Conservation (phyloP, 169 alveolate genomes). For the Perkinsus chesapeaki region DNA sequence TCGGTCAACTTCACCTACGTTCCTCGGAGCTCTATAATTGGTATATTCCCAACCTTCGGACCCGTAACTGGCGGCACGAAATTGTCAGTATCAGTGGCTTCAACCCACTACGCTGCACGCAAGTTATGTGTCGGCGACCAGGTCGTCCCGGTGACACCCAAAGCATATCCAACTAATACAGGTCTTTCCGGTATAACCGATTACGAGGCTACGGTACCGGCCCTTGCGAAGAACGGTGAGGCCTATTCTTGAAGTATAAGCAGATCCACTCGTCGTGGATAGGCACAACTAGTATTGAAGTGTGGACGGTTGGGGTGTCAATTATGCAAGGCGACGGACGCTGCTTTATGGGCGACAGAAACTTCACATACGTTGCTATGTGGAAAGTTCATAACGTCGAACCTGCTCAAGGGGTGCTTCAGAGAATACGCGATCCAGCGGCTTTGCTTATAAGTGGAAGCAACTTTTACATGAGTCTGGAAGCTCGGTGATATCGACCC, state of each 20-base stretch:
- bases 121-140: not conserved
- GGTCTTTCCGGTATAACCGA: not conserved
- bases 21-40: not conserved
- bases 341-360: not conserved
- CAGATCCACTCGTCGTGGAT: not conserved
- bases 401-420: not conserved
- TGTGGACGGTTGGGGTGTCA: not conserved
- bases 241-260: not conserved
- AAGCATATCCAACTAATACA: not conserved
- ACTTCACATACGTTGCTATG: not conserved
- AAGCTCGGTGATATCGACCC: not conserved
- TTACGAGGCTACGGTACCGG: not conserved
- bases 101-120: not conserved
- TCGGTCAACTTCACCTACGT: not conserved
- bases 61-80: not conserved
- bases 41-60: not conserved
- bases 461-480: not conserved
- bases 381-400: not conserved
- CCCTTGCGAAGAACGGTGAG: not conserved
- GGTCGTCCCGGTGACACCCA: not conserved
- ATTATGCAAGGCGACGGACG: not conserved
- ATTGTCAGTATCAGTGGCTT: not conserved
- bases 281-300: not conserved
- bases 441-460: not conserved
- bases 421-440: not conserved